A percentile compares a stretch with the other conserved stretches of the same genome.
phyloP scores from a whole-genome alignment of 371 early-diverging fungal genomes.

The Mucor piriformis region DNA sequence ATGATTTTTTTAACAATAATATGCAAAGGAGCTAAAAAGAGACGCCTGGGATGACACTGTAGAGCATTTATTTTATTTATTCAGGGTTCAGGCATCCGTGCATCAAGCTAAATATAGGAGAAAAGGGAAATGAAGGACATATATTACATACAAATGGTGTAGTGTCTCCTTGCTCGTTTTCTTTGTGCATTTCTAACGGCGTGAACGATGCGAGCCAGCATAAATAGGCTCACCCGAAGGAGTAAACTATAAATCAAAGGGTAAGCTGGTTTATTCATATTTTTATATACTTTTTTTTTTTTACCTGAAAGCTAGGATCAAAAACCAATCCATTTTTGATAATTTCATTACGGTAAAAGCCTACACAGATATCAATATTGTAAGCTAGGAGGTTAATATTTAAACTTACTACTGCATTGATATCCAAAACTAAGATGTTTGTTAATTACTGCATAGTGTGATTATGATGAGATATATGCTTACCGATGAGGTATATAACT shows the following conservation, averaged over 20 bases:
- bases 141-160: not conserved
- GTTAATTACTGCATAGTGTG: not conserved
- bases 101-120: conserved; percentile 9
- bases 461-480: conserved; percentile 1
- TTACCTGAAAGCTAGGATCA: conserved; percentile 66
- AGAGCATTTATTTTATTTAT: conserved; percentile 6
- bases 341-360: conserved; percentile 71
- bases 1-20: no score
- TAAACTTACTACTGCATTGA: conserved; percentile 68
- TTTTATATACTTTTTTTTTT: not conserved
- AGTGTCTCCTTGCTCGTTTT: not conserved
- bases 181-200: not conserved
- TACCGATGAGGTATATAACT: conserved; percentile 74
- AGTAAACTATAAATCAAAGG: conserved; percentile 29
- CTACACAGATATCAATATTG: conserved; percentile 5
- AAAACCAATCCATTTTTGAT: conserved; percentile 67
- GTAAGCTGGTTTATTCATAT: not conserved
- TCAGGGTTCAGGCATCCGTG: conserved; percentile 17
- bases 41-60: conserved; percentile 5
- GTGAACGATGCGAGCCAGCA: conserved; percentile 28
- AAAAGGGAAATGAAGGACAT: conserved; percentile 7
- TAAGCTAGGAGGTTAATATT: not conserved
- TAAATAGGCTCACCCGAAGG: conserved; percentile 40
- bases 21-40: no score
- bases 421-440: conserved; percentile 58